Percentiles rank a stretch among this genome's conserved stretches.
Conservation (phyloP, 352 stramenopile genomes). For the Globisporangium acanthophoron region DNA sequence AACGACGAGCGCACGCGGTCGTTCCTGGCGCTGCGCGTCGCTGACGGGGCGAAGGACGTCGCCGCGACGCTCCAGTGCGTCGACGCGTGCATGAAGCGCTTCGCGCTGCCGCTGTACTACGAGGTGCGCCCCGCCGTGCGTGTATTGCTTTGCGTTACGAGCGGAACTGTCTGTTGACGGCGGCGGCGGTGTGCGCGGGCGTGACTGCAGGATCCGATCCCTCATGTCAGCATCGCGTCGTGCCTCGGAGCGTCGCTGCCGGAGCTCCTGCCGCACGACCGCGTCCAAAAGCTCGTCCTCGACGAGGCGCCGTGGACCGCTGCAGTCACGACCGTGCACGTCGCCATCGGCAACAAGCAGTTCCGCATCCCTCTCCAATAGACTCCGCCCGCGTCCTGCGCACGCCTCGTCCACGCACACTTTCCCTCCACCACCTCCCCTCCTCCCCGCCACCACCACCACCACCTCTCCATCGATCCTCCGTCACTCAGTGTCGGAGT, state of each 20-base stretch:
- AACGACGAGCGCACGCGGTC: conserved; percentile 77
- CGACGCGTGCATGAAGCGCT: conserved; percentile 51
- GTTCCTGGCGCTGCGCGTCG: conserved; percentile 58
- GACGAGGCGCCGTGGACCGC: conserved; percentile 12
- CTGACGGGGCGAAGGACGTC: conserved; percentile 26
- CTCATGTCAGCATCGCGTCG: conserved; percentile 77
- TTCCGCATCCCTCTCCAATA: conserved; percentile 60
- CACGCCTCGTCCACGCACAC: background rate
- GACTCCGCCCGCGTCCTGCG: conserved; percentile 6
- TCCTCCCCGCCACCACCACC: background rate
- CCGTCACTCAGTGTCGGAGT: conserved; percentile 30
- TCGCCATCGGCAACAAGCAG: conserved; percentile 81
- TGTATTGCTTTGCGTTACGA: background rate
- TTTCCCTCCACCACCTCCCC: background rate
- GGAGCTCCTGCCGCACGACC: conserved; percentile 26
- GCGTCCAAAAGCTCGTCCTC: conserved; percentile 21
- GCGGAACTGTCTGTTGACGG: conserved; percentile 41
- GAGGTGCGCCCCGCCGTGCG: conserved; percentile 24
- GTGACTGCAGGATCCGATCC: conserved; percentile 56
- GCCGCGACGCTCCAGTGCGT: conserved; percentile 43
- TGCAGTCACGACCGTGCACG: conserved; percentile 40
- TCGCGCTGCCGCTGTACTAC: conserved; percentile 54
- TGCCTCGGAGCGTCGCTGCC: conserved; percentile 43
- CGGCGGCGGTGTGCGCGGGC: conserved; percentile 15
- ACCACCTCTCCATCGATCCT: background rate